These are phyloP conservation scores for Boletus sensibilis DNA, from an alignment of 768 basidiomycete species.

Conservation along the genomic window DNA sequence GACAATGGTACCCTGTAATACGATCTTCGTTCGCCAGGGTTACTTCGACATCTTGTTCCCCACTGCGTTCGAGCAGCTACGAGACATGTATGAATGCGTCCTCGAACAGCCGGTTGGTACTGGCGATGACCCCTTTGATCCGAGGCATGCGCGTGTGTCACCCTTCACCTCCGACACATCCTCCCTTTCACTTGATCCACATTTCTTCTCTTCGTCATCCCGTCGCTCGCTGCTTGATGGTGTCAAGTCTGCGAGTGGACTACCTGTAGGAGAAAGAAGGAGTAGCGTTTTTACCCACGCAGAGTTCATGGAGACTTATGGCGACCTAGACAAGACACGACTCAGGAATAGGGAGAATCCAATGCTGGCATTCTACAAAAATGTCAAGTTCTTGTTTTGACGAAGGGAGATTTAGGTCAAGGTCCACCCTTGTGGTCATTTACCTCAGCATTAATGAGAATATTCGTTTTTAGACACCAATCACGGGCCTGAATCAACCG, in stretches of 20 bases:
- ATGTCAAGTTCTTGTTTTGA: constrained; percentile 91
- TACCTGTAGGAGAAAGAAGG: constrained; percentile 78
- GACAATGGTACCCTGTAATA: constrained; percentile 84
- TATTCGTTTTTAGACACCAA: background rate
- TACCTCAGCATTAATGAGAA: background rate
- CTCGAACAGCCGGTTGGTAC: constrained; percentile 56
- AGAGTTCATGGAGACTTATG: constrained; percentile 87
- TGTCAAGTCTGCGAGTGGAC: constrained; percentile 68
- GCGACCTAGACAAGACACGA: constrained; percentile 66
- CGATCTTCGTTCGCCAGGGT: constrained; percentile 89
- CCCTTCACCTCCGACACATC: constrained; percentile 53
- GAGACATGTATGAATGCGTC: constrained; percentile 88
- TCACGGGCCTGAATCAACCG: background rate
- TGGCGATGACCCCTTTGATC: constrained; percentile 13
- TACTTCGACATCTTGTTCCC: constrained; percentile 99
- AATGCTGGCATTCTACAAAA: constrained; percentile 85
- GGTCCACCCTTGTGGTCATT: background rate
- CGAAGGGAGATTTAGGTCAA: constrained; percentile 1
- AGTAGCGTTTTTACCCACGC: constrained; percentile 84
- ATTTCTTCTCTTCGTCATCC: constrained; percentile 63
- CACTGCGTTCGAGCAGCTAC: constrained; percentile 78
- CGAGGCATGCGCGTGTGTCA: constrained; percentile 41
- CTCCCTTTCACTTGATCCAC: constrained; percentile 50
- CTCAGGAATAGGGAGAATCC: constrained; percentile 85
- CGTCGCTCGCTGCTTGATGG: constrained; percentile 67